Percentiles rank a stretch among this genome's conserved stretches.
Evolutionary conservation across 2,329 filamentous ascomycete genomes (phyloP).

Genomic region (Teratosphaeria epicoccoides): DNA sequence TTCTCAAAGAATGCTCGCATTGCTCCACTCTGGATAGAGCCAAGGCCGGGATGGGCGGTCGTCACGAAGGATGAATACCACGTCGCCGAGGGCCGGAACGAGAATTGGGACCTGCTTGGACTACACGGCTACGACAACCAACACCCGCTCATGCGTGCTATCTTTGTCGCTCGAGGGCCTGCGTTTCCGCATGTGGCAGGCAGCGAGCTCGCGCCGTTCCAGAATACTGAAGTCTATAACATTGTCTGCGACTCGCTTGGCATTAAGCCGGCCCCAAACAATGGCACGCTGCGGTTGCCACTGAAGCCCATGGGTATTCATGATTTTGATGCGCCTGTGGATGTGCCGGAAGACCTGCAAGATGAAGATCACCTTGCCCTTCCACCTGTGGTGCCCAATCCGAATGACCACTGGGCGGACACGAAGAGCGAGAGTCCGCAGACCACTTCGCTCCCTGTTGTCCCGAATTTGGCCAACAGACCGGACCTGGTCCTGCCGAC

Average conservation of each 20-base stretch:
- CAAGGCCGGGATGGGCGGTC: slow-evolving; percentile 85
- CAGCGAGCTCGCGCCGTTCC: slow-evolving; percentile 66
- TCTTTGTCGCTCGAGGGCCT: slow-evolving; percentile 84
- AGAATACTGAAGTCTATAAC: slow-evolving; percentile 93
- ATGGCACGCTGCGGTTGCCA: slow-evolving; percentile 71
- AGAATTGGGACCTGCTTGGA: slow-evolving; percentile 35
- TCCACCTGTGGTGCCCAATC: slow-evolving; percentile 4
- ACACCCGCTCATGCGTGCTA: slow-evolving; percentile 89
- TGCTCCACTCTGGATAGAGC: slow-evolving; percentile 88
- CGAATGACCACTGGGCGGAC: neutral
- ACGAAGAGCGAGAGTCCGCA: neutral
- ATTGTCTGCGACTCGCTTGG: slow-evolving; percentile 82
- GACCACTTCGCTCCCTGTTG: slow-evolving; percentile 2
- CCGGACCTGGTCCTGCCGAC: slow-evolving; percentile 6
- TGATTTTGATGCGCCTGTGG: slow-evolving; percentile 6
- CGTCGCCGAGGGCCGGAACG: slow-evolving; percentile 49
- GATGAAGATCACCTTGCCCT: slow-evolving; percentile 3
- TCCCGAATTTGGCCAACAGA: slow-evolving; percentile 5
- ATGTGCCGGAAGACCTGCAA: slow-evolving; percentile 5
- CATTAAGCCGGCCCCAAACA: slow-evolving; percentile 65
- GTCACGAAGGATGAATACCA: slow-evolving; percentile 72
- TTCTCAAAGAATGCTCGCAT: slow-evolving; percentile 83
- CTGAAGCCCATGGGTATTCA: slow-evolving; percentile 55
- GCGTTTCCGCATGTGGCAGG: slow-evolving; percentile 81
- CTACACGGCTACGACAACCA: slow-evolving; percentile 93